Percentiles rank a stretch among this genome's conserved stretches.
phyloP scores from a whole-genome alignment of 176 grass and related monocot species.

The Poa annua region DNA sequence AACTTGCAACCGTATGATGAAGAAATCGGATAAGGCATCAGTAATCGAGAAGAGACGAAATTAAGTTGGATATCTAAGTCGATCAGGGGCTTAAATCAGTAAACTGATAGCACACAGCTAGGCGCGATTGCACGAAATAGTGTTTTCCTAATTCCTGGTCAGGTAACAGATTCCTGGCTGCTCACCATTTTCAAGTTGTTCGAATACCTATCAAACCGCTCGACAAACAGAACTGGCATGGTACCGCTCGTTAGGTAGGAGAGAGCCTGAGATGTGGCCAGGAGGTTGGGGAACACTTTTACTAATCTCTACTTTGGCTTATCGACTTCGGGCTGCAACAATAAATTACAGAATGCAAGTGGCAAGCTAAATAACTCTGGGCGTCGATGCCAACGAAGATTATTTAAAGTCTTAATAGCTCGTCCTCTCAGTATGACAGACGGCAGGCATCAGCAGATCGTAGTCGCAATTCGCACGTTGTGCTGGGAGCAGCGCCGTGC shows the following conservation, averaged over 20 bases:
- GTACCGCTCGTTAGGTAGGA: slow-evolving; percentile 19
- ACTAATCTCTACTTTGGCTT: slow-evolving; percentile 37
- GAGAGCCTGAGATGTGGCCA: slow-evolving; percentile 43
- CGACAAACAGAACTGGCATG: not conserved
- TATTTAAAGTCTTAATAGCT: slow-evolving; percentile 30
- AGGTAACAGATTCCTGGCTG: not conserved
- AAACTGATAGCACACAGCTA: not conserved
- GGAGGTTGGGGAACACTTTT: slow-evolving; percentile 18
- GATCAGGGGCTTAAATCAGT: not conserved
- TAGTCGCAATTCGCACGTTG: slow-evolving; percentile 48
- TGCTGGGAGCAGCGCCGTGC: slow-evolving; percentile 26
- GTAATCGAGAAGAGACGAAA: not conserved
- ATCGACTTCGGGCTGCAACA: slow-evolving; percentile 10
- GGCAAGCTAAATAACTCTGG: slow-evolving; percentile 14
- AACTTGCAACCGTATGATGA: not conserved
- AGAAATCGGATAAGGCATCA: not conserved
- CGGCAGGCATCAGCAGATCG: slow-evolving; percentile 12
- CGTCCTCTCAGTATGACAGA: slow-evolving; percentile 22
- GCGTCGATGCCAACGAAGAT: slow-evolving; percentile 8
- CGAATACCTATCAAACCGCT: not conserved
- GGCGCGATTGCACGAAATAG: not conserved
- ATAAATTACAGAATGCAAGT: slow-evolving; percentile 20
- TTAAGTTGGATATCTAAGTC: not conserved
- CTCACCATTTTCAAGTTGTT: not conserved
- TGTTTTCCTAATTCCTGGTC: not conserved